Base-by-base conservation (phyloP, 2,329 filamentous ascomycete species). In the Mycogone perniciosa region DNA sequence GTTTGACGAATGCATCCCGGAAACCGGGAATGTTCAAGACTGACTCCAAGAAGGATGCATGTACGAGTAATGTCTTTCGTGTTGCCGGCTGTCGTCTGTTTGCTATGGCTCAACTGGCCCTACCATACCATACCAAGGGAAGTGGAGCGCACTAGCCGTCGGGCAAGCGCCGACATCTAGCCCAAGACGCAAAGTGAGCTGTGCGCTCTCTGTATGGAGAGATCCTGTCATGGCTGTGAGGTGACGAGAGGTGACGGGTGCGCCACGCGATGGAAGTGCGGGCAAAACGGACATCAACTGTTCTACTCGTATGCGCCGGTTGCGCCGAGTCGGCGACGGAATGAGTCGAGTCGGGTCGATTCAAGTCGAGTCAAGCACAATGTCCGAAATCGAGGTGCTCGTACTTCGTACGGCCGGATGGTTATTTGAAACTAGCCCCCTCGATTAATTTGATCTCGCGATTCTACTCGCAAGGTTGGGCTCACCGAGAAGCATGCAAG, bases 101-200 rank as follows among this genome's bases (percentile, higher is more conserved):
- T 20, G 20, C 20, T 20, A 3, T 29, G 41, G 33, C 27, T 50
- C 41, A 31, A 34, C 39, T 50, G 34, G 44, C 41, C 47, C 9
- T 40, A 27, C 46, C 46, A 42, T 44, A 33, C 48, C 30, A 20
- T 45, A 39, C 30, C 35, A 38, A 40, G 35, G 42, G 34, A 27
- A 11, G 29, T 30, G 48, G 48, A 45, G 39, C 48, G 42, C 48
- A 44, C 42, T 20, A 50, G 13, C 34, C 44, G 44, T 42, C 44
- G 44, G 44, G 39, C 41, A 51, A 46, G 49, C 49, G 29, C 49
- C 44, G 49, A 47, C 46, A 30, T 33, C 38, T 42, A 44, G 31
- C 46, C 20, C n/a, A 44, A 9, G 49, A 27, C 10, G 39, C 34
- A 26, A 51, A 47, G 34, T 27, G 40, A 44, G 46, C 44, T 11